phyloP scores from a whole-genome alignment of 2,329 filamentous ascomycete genomes.

The Sporothrix curviconia region DNA sequence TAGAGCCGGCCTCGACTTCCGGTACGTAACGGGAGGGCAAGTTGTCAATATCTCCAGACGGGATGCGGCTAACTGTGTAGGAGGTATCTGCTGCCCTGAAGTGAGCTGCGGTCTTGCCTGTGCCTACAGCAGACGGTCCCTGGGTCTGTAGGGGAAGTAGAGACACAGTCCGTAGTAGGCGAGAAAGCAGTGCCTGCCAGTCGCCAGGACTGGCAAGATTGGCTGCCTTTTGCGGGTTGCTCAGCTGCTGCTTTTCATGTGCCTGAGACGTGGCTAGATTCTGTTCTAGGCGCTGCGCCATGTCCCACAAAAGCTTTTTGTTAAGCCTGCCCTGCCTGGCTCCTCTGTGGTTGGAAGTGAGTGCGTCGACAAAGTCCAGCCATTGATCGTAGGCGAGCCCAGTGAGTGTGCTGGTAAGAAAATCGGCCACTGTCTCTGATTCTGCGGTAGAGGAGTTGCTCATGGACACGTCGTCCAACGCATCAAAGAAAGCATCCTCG shows the following conservation, averaged over 20 bases:
- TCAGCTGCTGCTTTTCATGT: slow-evolving; percentile 8
- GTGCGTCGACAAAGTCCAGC: slow-evolving; percentile 31
- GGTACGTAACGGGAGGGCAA: background rate
- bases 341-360: slow-evolving; percentile 15
- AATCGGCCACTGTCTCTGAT: background rate
- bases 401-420: slow-evolving; percentile 19
- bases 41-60: background rate
- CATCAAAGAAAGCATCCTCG: slow-evolving; percentile 24
- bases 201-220: slow-evolving; percentile 14
- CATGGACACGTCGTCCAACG: slow-evolving; percentile 12
- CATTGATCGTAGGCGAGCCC: slow-evolving; percentile 28
- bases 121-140: background rate
- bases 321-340: background rate
- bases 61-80: background rate
- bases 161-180: slow-evolving; percentile 24
- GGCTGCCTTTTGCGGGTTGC: background rate
- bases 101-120: background rate
- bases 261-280: slow-evolving; percentile 25
- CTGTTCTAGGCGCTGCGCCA: slow-evolving; percentile 29
- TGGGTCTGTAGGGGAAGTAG: slow-evolving; percentile 20
- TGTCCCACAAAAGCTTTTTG: slow-evolving; percentile 26
- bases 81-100: background rate
- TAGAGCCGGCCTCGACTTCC: background rate
- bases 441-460: background rate
- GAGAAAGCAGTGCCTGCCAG: slow-evolving; percentile 29